phyloP scores from a whole-genome alignment of 495 filamentous ascomycete species.

The Hyaloscypha bicolor region DNA sequence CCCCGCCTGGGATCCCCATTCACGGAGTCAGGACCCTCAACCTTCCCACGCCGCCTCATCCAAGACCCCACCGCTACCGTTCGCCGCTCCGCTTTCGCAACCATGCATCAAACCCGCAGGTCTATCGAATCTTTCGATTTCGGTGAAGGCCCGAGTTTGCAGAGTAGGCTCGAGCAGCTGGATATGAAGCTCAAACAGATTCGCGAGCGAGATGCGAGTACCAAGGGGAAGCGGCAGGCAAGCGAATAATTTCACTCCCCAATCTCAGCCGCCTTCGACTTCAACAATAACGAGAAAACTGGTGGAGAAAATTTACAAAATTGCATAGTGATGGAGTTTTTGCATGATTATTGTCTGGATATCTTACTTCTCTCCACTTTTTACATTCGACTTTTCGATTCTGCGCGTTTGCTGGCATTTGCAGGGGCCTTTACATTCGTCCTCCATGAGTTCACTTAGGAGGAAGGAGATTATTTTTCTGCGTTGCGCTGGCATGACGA shows the following conservation, averaged over 20 bases:
- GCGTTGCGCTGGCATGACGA: too few relatives aligned
- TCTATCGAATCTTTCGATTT: constrained; percentile 37
- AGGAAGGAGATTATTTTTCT: neutral
- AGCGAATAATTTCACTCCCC: neutral
- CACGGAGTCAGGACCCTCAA: constrained; percentile 42
- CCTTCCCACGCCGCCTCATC: constrained; percentile 50
- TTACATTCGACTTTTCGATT: neutral
- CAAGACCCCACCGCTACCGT: constrained; percentile 43
- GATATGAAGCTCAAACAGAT: constrained; percentile 55
- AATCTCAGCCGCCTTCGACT: neutral
- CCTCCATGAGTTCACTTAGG: neutral
- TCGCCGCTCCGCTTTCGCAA: constrained; percentile 36
- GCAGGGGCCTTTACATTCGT: neutral
- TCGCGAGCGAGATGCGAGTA: constrained; percentile 37
- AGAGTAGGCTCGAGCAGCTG: constrained; percentile 50
- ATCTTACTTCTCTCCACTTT: neutral
- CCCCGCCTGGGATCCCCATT: constrained; percentile 53
- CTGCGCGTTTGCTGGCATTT: neutral
- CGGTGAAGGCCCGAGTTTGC: constrained; percentile 36
- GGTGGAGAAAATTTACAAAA: neutral
- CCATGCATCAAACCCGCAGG: constrained; percentile 33
- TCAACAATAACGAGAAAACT: neutral
- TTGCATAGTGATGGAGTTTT: neutral
- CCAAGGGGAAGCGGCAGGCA: neutral
- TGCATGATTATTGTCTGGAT: neutral